Conservation (phyloP, 1,284 basidiomycete species). For the Vanrija pseudolonga region DNA sequence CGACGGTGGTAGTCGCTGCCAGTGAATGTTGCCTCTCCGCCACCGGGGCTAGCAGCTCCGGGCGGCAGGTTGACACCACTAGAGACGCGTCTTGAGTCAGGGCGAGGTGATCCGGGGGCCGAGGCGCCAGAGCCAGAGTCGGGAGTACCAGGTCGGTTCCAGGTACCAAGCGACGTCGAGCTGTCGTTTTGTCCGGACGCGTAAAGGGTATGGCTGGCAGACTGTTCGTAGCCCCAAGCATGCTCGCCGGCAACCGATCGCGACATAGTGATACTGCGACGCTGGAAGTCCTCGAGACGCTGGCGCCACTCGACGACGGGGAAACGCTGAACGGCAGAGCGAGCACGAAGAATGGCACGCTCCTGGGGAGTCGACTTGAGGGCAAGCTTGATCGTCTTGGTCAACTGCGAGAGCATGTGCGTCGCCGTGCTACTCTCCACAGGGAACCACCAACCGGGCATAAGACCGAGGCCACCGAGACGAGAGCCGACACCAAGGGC, state of each 20-base stretch:
- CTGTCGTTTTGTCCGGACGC: constrained; percentile 18
- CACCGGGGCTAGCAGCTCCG: background rate
- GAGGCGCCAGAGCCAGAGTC: constrained; percentile 22
- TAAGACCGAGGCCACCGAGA: constrained; percentile 85
- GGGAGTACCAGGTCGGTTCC: constrained; percentile 39
- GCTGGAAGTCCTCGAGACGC: constrained; percentile 88
- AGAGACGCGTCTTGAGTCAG: background rate
- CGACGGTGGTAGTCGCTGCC: constrained; percentile 41
- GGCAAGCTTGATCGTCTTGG: constrained; percentile 89
- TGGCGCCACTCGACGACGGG: constrained; percentile 95
- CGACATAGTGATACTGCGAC: constrained; percentile 70
- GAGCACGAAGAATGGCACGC: constrained; percentile 81
- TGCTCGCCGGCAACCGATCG: constrained; percentile 64
- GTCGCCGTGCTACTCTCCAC: constrained; percentile 84
- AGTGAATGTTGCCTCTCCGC: background rate
- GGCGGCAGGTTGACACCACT: constrained; percentile 14
- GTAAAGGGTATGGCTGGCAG: constrained; percentile 15
- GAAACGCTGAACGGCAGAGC: constrained; percentile 90
- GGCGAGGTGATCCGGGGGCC: constrained; percentile 19
- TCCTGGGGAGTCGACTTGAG: constrained; percentile 85
- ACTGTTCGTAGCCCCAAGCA: constrained; percentile 61
- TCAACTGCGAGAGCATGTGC: constrained; percentile 90
- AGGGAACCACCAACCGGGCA: constrained; percentile 98
- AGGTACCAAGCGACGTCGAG: constrained; percentile 36
- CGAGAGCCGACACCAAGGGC: constrained; percentile 88